These are phyloP conservation scores for Tolypocladium album DNA, from an alignment of 2,329 filamentous ascomycete genomes.

Conservation along the genomic window DNA sequence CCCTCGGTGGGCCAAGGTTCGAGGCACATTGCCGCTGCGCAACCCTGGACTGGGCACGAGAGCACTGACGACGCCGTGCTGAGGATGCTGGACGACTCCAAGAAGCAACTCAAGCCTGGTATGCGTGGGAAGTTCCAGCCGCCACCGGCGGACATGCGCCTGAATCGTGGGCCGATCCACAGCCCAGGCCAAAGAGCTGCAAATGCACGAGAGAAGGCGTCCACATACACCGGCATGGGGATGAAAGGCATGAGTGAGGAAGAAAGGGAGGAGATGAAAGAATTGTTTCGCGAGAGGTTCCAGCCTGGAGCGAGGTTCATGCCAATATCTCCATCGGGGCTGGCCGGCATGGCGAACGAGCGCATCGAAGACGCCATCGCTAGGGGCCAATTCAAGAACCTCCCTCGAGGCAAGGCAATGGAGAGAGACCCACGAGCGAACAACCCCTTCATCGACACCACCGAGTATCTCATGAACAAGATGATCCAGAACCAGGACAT, in stretches of 20 bases:
- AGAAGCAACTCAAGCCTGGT: constrained; percentile 52
- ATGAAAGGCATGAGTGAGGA: constrained; percentile 50
- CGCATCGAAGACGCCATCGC: constrained; percentile 90
- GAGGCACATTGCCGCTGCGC: constrained; percentile 53
- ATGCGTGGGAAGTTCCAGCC: constrained; percentile 35
- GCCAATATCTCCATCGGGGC: constrained; percentile 66
- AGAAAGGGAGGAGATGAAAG: constrained; percentile 61
- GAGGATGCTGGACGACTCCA: constrained; percentile 75
- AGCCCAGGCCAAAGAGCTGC: constrained; percentile 37
- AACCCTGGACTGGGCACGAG: constrained; percentile 73
- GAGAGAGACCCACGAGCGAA: constrained; percentile 72
- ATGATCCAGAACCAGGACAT: constrained; percentile 96
- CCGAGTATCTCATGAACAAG: constrained; percentile 96
- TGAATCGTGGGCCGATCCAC: constrained; percentile 26
- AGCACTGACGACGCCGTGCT: constrained; percentile 62
- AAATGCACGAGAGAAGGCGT: constrained; percentile 45
- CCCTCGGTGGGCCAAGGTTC: constrained; percentile 57
- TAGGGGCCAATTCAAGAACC: constrained; percentile 76
- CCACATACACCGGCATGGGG: constrained; percentile 38
- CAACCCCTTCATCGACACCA: constrained; percentile 89
- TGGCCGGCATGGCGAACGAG: constrained; percentile 80
- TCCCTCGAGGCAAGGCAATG: constrained; percentile 69
- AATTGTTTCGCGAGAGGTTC: constrained; percentile 74
- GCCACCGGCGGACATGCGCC: constrained; percentile 40
- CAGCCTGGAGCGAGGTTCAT: constrained; percentile 59